phyloP scores from a whole-genome alignment of 106 monocot species.

The Xerophyta viscosa region DNA sequence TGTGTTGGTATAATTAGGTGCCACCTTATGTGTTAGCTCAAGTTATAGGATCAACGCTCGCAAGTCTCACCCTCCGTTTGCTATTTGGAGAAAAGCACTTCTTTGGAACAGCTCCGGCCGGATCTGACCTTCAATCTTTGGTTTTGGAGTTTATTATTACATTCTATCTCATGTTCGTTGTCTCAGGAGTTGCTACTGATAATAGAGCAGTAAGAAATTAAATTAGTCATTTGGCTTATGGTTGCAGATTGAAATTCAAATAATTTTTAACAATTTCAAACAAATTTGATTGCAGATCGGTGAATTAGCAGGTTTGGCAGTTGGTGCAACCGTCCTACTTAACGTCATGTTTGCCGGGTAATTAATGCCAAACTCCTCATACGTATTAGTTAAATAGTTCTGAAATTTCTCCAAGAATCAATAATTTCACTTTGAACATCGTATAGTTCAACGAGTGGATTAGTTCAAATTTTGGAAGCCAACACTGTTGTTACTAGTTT shows the following conservation, averaged over 20 bases:
- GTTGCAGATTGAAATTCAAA: not conserved
- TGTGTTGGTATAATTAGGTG: too few relatives aligned
- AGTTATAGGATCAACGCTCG: slow-evolving; percentile 43
- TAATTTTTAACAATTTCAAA: not conserved
- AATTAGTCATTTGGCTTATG: not conserved
- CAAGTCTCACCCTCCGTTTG: slow-evolving; percentile 57
- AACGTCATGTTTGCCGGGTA: slow-evolving; percentile 70
- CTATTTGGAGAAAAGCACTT: slow-evolving; percentile 49
- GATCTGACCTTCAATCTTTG: slow-evolving; percentile 51
- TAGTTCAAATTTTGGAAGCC: too few relatives aligned
- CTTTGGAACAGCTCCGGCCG: slow-evolving; percentile 49
- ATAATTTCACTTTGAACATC: too few relatives aligned
- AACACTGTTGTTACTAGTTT: too few relatives aligned
- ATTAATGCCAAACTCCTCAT: too few relatives aligned
- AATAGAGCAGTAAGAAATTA: slow-evolving; percentile 44
- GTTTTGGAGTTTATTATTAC: slow-evolving; percentile 80
- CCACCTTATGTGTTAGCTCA: slow-evolving; percentile 51
- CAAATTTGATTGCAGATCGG: slow-evolving; percentile 42
- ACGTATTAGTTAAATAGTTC: too few relatives aligned
- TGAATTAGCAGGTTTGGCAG: slow-evolving; percentile 67
- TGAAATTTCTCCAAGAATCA: too few relatives aligned
- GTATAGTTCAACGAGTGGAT: too few relatives aligned
- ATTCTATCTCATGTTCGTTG: slow-evolving; percentile 93
- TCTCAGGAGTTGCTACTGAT: slow-evolving; percentile 86
- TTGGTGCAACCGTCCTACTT: slow-evolving; percentile 57